Evolutionary conservation across 2,329 filamentous ascomycete species (phyloP).

Genomic region (Ascochyta clinopodiicola): DNA sequence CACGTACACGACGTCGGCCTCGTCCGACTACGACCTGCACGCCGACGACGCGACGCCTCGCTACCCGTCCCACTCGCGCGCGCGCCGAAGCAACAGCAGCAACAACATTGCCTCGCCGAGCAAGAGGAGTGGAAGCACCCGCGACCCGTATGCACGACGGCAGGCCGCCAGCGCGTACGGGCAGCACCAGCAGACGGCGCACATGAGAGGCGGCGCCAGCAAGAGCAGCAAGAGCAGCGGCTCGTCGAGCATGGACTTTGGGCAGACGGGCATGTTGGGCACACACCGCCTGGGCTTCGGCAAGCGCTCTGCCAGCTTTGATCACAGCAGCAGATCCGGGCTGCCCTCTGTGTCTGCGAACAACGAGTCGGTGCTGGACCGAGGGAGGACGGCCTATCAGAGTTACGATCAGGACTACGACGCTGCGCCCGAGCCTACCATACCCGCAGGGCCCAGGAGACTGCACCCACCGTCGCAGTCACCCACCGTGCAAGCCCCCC

Average conservation of each 20-base stretch:
- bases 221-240: conserved; percentile 75
- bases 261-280: conserved; percentile 64
- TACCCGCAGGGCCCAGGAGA: conserved; percentile 78
- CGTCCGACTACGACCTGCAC: conserved; percentile 61
- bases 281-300: conserved; percentile 63
- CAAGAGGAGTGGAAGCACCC: conserved; percentile 41
- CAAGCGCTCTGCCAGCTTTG: conserved; percentile 76
- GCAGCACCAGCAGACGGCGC: conserved; percentile 38
- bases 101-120: conserved; percentile 64
- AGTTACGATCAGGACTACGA: conserved; percentile 69
- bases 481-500: conserved; percentile 46
- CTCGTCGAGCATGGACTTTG: conserved; percentile 70
- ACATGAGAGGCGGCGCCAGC: conserved; percentile 54
- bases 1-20: conserved; percentile 66
- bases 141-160: conserved; percentile 40
- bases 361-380: conserved; percentile 54
- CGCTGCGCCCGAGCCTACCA: conserved; percentile 83
- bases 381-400: conserved; percentile 52
- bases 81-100: conserved; percentile 80
- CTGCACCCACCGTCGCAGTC: conserved; percentile 53
- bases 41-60: conserved; percentile 47
- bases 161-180: conserved; percentile 33
- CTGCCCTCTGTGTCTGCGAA: conserved; percentile 26
- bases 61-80: conserved; percentile 55
- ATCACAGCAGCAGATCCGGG: conserved; percentile 54